Percentiles rank a stretch among this genome's conserved stretches.
Conservation (phyloP, 2,329 filamentous ascomycete genomes). For the Alternaria brassicae region DNA sequence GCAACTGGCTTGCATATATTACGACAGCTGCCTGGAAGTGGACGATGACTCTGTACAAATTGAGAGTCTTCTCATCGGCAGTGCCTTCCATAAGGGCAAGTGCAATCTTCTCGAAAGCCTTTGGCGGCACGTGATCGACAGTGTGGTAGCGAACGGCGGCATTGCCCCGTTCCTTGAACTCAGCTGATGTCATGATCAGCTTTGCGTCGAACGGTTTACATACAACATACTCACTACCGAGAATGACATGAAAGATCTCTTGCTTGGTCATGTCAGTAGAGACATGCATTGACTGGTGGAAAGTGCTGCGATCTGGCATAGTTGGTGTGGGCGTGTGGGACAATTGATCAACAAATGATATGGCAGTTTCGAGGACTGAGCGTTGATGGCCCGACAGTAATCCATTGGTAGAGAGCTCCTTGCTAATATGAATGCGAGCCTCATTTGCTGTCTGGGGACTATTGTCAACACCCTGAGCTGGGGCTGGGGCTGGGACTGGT, state of each 20-base stretch:
- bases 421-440: slow-evolving; percentile 37
- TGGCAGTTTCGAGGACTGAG: slow-evolving; percentile 40
- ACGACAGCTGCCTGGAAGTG: slow-evolving; percentile 41
- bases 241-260: slow-evolving; percentile 38
- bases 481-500: slow-evolving; percentile 7
- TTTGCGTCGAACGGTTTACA: not conserved
- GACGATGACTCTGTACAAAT: slow-evolving; percentile 41
- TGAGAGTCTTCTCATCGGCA: slow-evolving; percentile 38
- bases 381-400: slow-evolving; percentile 36
- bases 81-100: slow-evolving; percentile 39
- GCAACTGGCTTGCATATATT: slow-evolving; percentile 34
- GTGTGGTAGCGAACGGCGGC: slow-evolving; percentile 31
- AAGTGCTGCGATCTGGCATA: slow-evolving; percentile 34
- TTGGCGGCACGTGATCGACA: slow-evolving; percentile 41
- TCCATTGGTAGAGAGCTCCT: slow-evolving; percentile 39
- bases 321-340: slow-evolving; percentile 31
- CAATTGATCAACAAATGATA: slow-evolving; percentile 42
- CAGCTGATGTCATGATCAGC: slow-evolving; percentile 21
- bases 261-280: slow-evolving; percentile 34
- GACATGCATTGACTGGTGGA: slow-evolving; percentile 33
- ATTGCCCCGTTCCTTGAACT: slow-evolving; percentile 22
- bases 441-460: slow-evolving; percentile 32
- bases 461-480: slow-evolving; percentile 27
- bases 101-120: slow-evolving; percentile 39
- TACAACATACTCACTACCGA: slow-evolving; percentile 27